Conservation (phyloP, 208 protist species). For the Kentomonas sorsogonicus region DNA sequence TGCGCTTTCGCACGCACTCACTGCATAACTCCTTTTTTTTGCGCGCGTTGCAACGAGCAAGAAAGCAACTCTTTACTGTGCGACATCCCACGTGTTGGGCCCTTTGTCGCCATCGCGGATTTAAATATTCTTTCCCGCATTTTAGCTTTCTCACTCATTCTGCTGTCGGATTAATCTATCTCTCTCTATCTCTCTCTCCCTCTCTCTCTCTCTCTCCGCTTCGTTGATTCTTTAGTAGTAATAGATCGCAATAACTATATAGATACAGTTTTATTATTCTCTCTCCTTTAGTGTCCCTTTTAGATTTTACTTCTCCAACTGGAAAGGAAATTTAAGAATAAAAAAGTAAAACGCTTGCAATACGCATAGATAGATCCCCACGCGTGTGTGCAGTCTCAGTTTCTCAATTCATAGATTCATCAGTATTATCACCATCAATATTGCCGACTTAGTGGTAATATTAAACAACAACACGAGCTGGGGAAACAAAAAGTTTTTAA, state of each 20-base stretch:
- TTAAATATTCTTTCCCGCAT: background rate
- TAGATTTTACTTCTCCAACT: conserved; percentile 5
- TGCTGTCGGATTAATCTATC: background rate
- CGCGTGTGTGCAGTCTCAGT: background rate
- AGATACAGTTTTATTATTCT: conserved; percentile 9
- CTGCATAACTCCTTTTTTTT: no score
- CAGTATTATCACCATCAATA: conserved; percentile 1
- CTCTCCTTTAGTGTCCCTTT: conserved; percentile 10
- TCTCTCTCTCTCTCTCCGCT: conserved; percentile 10
- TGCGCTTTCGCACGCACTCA: no score
- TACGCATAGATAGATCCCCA: background rate
- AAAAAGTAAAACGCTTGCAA: conserved; percentile 5
- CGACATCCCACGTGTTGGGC: conserved; percentile 4
- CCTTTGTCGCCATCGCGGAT: background rate
- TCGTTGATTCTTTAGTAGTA: conserved; percentile 6
- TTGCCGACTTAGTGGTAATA: no score
- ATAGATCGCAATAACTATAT: conserved; percentile 6
- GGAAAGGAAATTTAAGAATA: background rate
- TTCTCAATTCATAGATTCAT: background rate
- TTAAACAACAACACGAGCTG: no score
- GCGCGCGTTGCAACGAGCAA: no score
- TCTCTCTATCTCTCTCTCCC: background rate
- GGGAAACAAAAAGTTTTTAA: no score
- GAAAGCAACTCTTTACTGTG: background rate
- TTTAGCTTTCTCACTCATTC: background rate